phyloP scores from a whole-genome alignment of 2,329 filamentous ascomycete genomes.

The Trichophyton benhamiae region DNA sequence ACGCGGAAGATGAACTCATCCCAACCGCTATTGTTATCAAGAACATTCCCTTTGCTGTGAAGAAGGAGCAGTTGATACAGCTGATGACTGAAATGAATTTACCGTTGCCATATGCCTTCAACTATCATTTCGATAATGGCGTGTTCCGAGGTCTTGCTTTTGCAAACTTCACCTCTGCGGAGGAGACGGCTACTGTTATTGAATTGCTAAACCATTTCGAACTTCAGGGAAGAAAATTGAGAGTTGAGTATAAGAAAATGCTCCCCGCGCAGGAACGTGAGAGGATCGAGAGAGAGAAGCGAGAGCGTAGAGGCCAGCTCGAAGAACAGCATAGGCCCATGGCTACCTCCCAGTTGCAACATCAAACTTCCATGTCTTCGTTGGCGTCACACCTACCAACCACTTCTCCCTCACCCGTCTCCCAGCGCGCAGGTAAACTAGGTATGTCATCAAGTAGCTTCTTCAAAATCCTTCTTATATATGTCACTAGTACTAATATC shows the following conservation, averaged over 20 bases:
- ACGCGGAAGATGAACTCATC: conserved; percentile 68
- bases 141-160: conserved; percentile 94
- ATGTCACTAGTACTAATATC: conserved; percentile 4
- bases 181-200: conserved; percentile 87
- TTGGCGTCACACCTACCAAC: conserved; percentile 53
- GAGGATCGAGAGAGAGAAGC: conserved; percentile 91
- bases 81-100: conserved; percentile 92
- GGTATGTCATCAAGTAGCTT: conserved; percentile 17
- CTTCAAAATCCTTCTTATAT: conserved; percentile 5
- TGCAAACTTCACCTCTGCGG: conserved; percentile 91
- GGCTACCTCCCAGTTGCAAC: conserved; percentile 53
- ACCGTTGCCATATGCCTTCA: conserved; percentile 94
- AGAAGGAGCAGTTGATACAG: conserved; percentile 86
- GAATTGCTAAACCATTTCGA: conserved; percentile 92
- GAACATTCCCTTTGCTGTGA: conserved; percentile 96
- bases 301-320: conserved; percentile 85
- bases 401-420: conserved; percentile 56
- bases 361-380: conserved; percentile 76
- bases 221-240: conserved; percentile 81
- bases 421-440: conserved; percentile 35
- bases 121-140: conserved; percentile 98
- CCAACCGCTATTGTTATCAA: conserved; percentile 98
- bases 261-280: conserved; percentile 87
- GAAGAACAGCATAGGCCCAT: conserved; percentile 89
- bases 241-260: conserved; percentile 99